Conservation (phyloP, 2,329 filamentous ascomycete genomes). For the Fusarium equiseti region DNA sequence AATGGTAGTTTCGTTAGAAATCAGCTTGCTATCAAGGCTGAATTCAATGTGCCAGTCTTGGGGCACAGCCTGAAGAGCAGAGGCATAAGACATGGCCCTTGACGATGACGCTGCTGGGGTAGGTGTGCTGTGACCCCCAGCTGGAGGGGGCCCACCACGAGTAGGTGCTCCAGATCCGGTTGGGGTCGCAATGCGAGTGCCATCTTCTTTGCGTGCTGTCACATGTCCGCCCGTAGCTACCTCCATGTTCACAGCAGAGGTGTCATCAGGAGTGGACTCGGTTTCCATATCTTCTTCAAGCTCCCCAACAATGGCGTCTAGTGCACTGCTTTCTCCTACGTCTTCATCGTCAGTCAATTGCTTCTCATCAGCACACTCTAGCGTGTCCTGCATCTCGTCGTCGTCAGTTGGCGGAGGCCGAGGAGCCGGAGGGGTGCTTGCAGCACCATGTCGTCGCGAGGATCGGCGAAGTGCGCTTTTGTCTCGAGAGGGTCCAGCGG, state of each 20-base stretch:
- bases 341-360: constrained; percentile 80
- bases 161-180: constrained; percentile 65
- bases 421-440: constrained; percentile 64
- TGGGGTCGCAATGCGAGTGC: constrained; percentile 86
- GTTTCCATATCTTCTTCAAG: constrained; percentile 87
- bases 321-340: constrained; percentile 72
- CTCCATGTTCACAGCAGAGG: constrained; percentile 91
- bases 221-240: constrained; percentile 88
- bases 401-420: constrained; percentile 68
- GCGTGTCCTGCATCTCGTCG: constrained; percentile 74
- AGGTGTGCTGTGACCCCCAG: constrained; percentile 58
- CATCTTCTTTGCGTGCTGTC: constrained; percentile 91
- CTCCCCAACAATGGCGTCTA: constrained; percentile 92
- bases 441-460: constrained; percentile 68
- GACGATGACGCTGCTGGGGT: constrained; percentile 68
- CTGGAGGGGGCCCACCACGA: constrained; percentile 57
- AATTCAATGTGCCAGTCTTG: constrained; percentile 99
- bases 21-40: constrained; percentile 83
- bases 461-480: constrained; percentile 72
- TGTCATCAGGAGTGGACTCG: constrained; percentile 71
- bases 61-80: constrained; percentile 81
- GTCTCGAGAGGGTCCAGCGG: constrained; percentile 65
- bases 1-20: constrained; percentile 93
- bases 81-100: constrained; percentile 83
- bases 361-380: constrained; percentile 95